Percentiles rank a stretch among this genome's conserved stretches.
phyloP scores from a whole-genome alignment of 805 yeast genomes.

The Debaryomyces prosopidis region DNA sequence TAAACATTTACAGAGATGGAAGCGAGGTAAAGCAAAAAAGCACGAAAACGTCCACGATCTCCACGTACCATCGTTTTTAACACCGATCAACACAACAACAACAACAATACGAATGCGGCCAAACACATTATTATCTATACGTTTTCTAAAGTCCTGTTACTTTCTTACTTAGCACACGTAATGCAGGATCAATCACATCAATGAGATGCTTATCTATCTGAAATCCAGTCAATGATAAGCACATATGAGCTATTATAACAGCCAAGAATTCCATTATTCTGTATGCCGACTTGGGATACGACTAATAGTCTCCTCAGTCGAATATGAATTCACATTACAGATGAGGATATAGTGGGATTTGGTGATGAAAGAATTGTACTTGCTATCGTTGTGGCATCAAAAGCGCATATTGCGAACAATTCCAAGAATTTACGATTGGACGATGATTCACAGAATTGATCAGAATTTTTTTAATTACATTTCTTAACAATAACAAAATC shows the following conservation, averaged over 20 bases:
- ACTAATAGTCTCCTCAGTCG: slow-evolving; percentile 31
- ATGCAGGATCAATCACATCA: slow-evolving; percentile 21
- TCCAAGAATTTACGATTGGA: too few species aligned
- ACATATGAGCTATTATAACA: slow-evolving; percentile 58
- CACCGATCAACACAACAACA: slow-evolving; percentile 44
- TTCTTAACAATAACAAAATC: too few species aligned
- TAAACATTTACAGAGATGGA: slow-evolving; percentile 47
- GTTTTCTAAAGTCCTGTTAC: slow-evolving; percentile 21
- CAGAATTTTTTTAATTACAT: too few species aligned
- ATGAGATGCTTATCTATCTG: slow-evolving; percentile 56
- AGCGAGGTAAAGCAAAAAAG: slow-evolving; percentile 61
- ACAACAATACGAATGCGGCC: slow-evolving; percentile 24
- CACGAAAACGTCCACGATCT: slow-evolving; percentile 71
- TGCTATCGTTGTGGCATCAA: too few species aligned
- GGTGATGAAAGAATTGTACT: too few species aligned
- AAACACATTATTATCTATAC: slow-evolving; percentile 22
- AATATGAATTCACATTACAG: too few species aligned
- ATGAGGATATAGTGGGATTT: too few species aligned
- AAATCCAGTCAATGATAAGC: slow-evolving; percentile 61
- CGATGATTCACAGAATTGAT: too few species aligned
- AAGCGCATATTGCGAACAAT: too few species aligned
- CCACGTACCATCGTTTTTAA: slow-evolving; percentile 41
- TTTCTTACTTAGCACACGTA: slow-evolving; percentile 15
- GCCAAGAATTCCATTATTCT: slow-evolving; percentile 77
- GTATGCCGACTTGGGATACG: slow-evolving; percentile 65